phyloP scores from a whole-genome alignment of 805 yeast genomes.

The Cyberlindnera mrakii region DNA sequence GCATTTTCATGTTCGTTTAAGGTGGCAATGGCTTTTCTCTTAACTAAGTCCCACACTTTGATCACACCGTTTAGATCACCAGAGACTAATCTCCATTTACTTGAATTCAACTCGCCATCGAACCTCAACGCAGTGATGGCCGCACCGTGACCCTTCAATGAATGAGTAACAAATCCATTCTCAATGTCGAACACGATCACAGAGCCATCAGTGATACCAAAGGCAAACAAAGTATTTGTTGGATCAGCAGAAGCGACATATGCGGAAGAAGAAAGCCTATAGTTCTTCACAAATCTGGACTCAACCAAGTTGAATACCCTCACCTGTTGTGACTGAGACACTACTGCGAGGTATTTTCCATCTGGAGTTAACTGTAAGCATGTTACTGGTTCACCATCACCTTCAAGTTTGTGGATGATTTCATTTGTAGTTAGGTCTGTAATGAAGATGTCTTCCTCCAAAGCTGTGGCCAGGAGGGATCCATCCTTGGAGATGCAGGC shows the following conservation, averaged over 20 bases:
- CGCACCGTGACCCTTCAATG: conserved; percentile 89
- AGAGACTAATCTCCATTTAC: conserved; percentile 73
- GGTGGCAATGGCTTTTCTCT: conserved; percentile 60
- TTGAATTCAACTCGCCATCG: conserved; percentile 63
- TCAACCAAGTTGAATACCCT: conserved; percentile 44
- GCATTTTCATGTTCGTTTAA: conserved; percentile 75
- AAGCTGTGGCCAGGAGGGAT: conserved; percentile 66
- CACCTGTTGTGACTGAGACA: conserved; percentile 80
- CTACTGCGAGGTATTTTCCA: conserved; percentile 59
- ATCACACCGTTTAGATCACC: conserved; percentile 56
- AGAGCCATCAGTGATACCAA: conserved; percentile 93
- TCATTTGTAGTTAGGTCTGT: conserved; percentile 57
- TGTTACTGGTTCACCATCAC: conserved; percentile 82
- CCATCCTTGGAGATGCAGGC: conserved; percentile 65
- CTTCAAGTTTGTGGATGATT: conserved; percentile 57
- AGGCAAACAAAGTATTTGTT: conserved; percentile 80
- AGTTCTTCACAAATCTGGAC: conserved; percentile 38
- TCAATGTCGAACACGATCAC: conserved; percentile 89
- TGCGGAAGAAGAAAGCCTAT: conserved; percentile 72
- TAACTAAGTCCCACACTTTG: conserved; percentile 59
- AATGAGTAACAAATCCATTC: conserved; percentile 83
- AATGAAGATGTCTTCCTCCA: conserved; percentile 69
- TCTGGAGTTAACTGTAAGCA: conserved; percentile 73
- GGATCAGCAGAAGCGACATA: conserved; percentile 71
- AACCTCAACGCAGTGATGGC: conserved; percentile 73